A percentile compares a stretch with the other conserved stretches of the same genome.
Conservation (phyloP, 441 rosid genomes). For the Erodium texanum region DNA sequence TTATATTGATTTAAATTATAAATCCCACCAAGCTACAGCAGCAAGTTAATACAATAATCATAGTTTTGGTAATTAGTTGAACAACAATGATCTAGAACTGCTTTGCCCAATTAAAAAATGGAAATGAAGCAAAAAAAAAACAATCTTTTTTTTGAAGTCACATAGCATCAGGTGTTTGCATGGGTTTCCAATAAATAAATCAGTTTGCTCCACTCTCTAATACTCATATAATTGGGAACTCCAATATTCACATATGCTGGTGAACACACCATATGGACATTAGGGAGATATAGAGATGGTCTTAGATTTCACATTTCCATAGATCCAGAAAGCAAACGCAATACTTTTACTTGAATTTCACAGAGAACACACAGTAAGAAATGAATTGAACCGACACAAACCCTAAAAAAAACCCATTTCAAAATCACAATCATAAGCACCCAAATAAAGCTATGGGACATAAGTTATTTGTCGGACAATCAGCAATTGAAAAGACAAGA, state of each 20-base stretch:
- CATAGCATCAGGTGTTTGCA: no score
- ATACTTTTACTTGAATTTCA: not conserved
- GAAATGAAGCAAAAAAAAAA: no score
- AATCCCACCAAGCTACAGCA: not conserved
- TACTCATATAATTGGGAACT: not conserved
- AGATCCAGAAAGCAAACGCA: not conserved
- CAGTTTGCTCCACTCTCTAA: no score
- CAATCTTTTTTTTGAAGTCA: no score
- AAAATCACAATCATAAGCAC: not conserved
- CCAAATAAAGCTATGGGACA: no score
- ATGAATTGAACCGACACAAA: not conserved
- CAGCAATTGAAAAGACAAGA: not conserved
- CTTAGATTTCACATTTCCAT: not conserved
- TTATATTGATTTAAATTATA: not conserved
- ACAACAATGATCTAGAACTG: not conserved
- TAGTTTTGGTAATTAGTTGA: not conserved
- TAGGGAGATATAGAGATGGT: no score
- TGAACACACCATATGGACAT: not conserved
- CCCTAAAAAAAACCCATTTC: not conserved
- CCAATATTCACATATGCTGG: not conserved
- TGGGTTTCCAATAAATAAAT: no score
- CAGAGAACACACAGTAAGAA: not conserved
- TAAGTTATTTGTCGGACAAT: not conserved
- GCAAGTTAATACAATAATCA: no score
- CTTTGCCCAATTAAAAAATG: no score